Evolutionary conservation across 2,329 filamentous ascomycete genomes (phyloP), one percentile per base, ranked within the genome.

Genomic region (Xylaria sp.): DNA sequence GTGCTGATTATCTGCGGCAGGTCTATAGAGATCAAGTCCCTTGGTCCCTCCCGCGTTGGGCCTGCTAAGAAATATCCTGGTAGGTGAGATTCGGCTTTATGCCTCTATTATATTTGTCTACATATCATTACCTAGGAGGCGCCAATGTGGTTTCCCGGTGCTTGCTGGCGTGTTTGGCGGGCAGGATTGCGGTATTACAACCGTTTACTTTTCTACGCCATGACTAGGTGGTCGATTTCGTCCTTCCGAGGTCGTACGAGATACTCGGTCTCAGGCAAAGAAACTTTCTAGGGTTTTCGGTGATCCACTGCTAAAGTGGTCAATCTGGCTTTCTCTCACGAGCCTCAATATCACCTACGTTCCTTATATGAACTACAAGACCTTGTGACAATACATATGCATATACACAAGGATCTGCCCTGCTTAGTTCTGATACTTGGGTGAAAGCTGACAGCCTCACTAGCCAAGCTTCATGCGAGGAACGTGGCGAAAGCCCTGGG

Each of bases 391-490:
- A n/a, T n/a, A n/a, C n/a, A n/a, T n/a, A n/a, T n/a, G n/a, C n/a
- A n/a, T n/a, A n/a, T n/a, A n/a, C n/a, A n/a, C n/a, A n/a, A n/a
- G 9, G 23, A 47, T 9, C 19, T 19, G 6, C 23, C 28, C 37
- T 14, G 9, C 11, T 2, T n/a, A n/a, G n/a, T 35, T 37, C n/a
- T 33, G 21, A 40, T 37, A n/a, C n/a, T n/a, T n/a, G n/a, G n/a
- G n/a, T 31, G 28, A 45, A 33, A 33, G 40, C 63, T 66, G 25
- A 67, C 63, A 37, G 8, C 8, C 28, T 37, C 14, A 12, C 14
- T 65, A 87, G 85, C 84, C 59, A 87, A 84, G 71, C 74, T 78
- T 43, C 85, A 88, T 69, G 85, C 83, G n/a, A 78, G 79, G 62
- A 86, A 84, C 70, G 84, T 87, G 15, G 83, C 79, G 43, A 76